phyloP scores from a whole-genome alignment of 768 basidiomycete species.

The Mycena rosella region DNA sequence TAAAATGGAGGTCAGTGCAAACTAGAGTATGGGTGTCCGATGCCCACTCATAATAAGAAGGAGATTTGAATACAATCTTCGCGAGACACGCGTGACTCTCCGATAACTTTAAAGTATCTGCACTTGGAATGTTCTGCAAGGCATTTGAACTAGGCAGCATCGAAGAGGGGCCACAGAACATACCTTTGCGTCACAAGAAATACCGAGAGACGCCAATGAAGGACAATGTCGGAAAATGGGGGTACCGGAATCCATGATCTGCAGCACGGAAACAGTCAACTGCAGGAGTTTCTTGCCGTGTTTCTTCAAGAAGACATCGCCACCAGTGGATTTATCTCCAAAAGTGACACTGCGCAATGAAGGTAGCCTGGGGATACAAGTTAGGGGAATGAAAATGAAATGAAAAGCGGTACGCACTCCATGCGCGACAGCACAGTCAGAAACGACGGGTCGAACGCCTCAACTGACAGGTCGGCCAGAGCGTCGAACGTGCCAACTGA shows the following conservation, averaged over 20 bases:
- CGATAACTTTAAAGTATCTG: background rate
- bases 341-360: too few species aligned
- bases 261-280: constrained; percentile 2
- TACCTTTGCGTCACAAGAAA: constrained; percentile 9
- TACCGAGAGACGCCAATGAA: background rate
- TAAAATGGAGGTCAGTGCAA: too few species aligned
- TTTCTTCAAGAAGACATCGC: background rate
- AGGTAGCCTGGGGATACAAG: too few species aligned
- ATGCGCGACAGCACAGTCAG: too few species aligned
- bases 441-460: too few species aligned
- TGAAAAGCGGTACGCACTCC: too few species aligned
- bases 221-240: constrained; percentile 8
- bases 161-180: background rate
- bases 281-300: constrained; percentile 18
- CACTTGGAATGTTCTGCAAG: background rate
- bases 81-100: background rate
- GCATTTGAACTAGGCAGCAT: too few species aligned
- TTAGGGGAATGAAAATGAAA: too few species aligned
- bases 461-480: too few species aligned
- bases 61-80: background rate
- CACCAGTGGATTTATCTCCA: too few species aligned
- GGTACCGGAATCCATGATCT: background rate
- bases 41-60: too few species aligned
- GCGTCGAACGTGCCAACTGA: too few species aligned
- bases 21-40: background rate